Percentiles rank a stretch among this genome's conserved stretches.
phyloP scores from a whole-genome alignment of 495 filamentous ascomycete species.

The Hamigera avellanea region DNA sequence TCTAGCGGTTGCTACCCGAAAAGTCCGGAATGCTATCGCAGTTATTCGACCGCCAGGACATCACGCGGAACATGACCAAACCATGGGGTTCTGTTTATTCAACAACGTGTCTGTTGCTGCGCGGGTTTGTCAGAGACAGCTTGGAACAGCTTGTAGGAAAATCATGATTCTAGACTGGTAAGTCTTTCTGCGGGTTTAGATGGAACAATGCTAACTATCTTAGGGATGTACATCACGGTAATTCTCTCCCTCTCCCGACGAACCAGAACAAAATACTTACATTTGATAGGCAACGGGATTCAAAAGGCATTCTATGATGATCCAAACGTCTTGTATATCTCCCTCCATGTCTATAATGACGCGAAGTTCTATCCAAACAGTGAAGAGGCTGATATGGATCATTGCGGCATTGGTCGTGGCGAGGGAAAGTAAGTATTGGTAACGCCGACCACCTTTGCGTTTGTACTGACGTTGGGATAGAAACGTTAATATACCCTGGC shows the following conservation, averaged over 20 bases:
- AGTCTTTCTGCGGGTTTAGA: slow-evolving; percentile 13
- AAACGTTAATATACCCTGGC: slow-evolving; percentile 96
- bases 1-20: slow-evolving; percentile 63
- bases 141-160: slow-evolving; percentile 69
- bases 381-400: slow-evolving; percentile 60
- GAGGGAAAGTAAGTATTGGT: slow-evolving; percentile 44
- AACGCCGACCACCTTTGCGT: not conserved
- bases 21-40: slow-evolving; percentile 87
- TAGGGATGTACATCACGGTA: slow-evolving; percentile 57
- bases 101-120: slow-evolving; percentile 94
- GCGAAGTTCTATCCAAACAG: slow-evolving; percentile 80
- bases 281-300: slow-evolving; percentile 71
- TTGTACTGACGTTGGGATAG: slow-evolving; percentile 18
- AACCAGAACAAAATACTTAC: slow-evolving; percentile 8
- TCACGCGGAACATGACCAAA: slow-evolving; percentile 72
- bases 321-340: slow-evolving; percentile 93
- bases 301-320: slow-evolving; percentile 92
- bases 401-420: slow-evolving; percentile 65
- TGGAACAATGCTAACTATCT: slow-evolving; percentile 13
- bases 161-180: slow-evolving; percentile 94
- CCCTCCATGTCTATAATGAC: slow-evolving; percentile 76
- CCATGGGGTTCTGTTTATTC: slow-evolving; percentile 94
- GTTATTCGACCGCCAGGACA: slow-evolving; percentile 92
- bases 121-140: slow-evolving; percentile 65
- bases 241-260: not conserved